Evolutionary conservation across 2,329 filamentous ascomycete species (phyloP).

Genomic region (Monilinia laxa): DNA sequence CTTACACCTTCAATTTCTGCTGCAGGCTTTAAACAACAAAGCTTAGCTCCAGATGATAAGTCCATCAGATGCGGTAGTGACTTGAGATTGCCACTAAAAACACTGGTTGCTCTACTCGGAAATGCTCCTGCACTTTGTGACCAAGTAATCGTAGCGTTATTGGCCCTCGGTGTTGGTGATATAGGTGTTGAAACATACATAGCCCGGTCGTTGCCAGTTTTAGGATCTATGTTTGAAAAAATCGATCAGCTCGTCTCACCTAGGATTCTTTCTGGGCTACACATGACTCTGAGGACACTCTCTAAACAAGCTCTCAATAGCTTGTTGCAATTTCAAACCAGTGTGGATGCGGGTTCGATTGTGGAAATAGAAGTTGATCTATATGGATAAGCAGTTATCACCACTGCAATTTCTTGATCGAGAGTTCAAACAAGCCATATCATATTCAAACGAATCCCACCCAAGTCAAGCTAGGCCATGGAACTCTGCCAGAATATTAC

Average conservation of each 20-base stretch:
- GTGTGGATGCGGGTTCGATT: neutral
- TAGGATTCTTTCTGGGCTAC: neutral
- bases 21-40: neutral
- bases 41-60: neutral
- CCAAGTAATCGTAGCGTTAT: neutral
- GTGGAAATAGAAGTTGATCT: neutral
- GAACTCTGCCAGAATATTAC: neutral
- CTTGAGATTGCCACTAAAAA: neutral
- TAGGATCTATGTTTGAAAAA: neutral
- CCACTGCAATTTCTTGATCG: neutral
- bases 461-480: neutral
- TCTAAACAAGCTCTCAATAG: neutral
- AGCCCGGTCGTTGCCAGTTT: neutral
- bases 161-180: neutral
- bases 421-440: slow-evolving; percentile 8
- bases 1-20: neutral
- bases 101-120: neutral
- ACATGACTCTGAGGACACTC: neutral
- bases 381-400: neutral
- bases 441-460: neutral
- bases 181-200: slow-evolving; percentile 3
- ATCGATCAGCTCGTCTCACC: slow-evolving; percentile 13
- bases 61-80: neutral
- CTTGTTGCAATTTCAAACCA: neutral
- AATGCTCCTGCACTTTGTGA: neutral